Evolutionary conservation across 208 protist species (phyloP), one percentile per base, ranked within the genome.

Genomic region (Trypanosoma melophagium): DNA sequence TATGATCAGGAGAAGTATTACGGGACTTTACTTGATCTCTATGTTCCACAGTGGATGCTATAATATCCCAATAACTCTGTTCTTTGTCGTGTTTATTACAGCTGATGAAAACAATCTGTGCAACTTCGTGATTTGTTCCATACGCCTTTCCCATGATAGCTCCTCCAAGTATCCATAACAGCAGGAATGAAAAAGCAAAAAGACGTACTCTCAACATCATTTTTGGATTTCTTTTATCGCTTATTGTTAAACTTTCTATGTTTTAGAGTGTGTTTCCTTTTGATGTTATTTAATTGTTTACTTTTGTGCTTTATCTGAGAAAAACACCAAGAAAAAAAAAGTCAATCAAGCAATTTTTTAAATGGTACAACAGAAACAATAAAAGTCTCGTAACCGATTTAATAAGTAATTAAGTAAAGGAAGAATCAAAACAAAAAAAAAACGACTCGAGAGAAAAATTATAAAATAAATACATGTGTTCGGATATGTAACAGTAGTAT

Each of bases 31-130:
- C 45, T 3, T 65, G 56, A 12, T 76, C 60, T 1, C 45, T 59
- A 25, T 40, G 21, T 24, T 65, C 57, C 21, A 81, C 71, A 9
- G 69, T 74, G 28, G 44, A 60, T 1, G 80, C 80, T 59, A 94
- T 80, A 17, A 67, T 44, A 19, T 64, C 63, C 87, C 87, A 94
- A 71, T 94, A 94, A 42, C 59, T 61, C 60, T 94, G 87, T 58
- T 76, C 69, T 45, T 58, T 57, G 47, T 94, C 71, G 68, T 90
- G 87, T 25, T 77, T 74, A 51, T 91, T 94, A 67, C 87, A 94
- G 61, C 87, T 94, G 21, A 87, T 69, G 63, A 94, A 94, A n/a
- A 86, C 59, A 55, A 84, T 25, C 52, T 90, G 83, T 2, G 71
- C 28, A 13, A 90, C 38, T 25, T 66, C 22, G 9, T 80, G 31